Evolutionary conservation across 2,329 filamentous ascomycete genomes (phyloP), one percentile per base, ranked within the genome.

Genomic region (Helicocarpus griseus): DNA sequence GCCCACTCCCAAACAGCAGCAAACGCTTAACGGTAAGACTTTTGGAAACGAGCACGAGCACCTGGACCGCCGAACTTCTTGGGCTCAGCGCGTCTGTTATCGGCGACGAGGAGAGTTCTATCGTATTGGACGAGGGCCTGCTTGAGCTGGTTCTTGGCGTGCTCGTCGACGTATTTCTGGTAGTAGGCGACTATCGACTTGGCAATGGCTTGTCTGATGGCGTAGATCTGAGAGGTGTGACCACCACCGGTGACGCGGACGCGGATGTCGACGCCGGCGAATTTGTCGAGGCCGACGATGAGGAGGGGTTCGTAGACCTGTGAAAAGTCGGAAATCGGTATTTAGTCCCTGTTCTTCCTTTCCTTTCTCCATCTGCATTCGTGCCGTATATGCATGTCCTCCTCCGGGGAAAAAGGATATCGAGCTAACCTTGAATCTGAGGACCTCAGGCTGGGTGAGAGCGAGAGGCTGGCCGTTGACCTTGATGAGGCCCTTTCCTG

Each of bases 161-260:
- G 90, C 87, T 98, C 93, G 73, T 98, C 93, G 77, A 97, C 89
- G 80, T 85, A 98, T 83, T 98, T 96, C 81, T 96, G 91, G 87
- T 96, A 97, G 86, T 96, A 96, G 76, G 89, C 86, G 70, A 95
- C 85, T 73, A 95, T 88, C 69, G 86, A 86, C 85, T 97, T 98
- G 80, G 90, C 85, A 72, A 98, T 97, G 69, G 93, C 91, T 81
- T 98, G 93, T 68, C 93, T 89, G 81, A 97, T 89, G 73, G 93
- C 93, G 78, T 97, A 96, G 77, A 95, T 82, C 77, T 96, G 90
- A 56, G 88, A 95, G 62, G 87, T 90, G 82, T 97, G 91, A 79
- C 91, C 93, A 87, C 93, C 93, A 74, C 93, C 93, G 69, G 83
- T 81, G 69, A 97, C 93, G 70, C 90, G 87, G 73, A 97, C 89